Base-by-base conservation (phyloP, 352 stramenopile species). In the Phytophthora hibernalis region DNA sequence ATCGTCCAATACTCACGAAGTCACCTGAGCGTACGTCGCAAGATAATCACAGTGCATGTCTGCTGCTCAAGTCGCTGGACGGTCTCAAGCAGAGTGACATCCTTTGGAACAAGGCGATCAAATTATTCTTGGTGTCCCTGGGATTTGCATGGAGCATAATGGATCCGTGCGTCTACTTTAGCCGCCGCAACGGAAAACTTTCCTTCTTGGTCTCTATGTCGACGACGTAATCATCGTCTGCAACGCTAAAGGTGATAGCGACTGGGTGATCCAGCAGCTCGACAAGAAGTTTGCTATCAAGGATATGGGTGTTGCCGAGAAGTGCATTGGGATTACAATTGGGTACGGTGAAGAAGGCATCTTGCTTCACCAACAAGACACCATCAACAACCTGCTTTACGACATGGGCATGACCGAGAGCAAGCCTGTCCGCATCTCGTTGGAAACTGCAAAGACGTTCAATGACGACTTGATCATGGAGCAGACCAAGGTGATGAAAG, bases 221-320 rank as follows among this genome's bases (percentile, higher is more conserved):
- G 45, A 65, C 24, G 56, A 65, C 26, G 26, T 56, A 1, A 18
- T 57, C 18, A 13, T 52, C 10, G 33, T 52, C 4, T 42, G 33
- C 13, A 7, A 65, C 35, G n/a, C 26, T 8, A 11, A 57, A 8
- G 18, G 9, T 10, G 35, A 45, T 15, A 35, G 33, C 9, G 47
- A 56, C 8, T 57, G 35, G 45, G 21, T 54, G 6, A 64, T 55
- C 31, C 20, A 18, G 11, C 33, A 50, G 16, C 13, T 52, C 15
- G 16, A 8, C 5, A n/a, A 22, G 22, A 28, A 18, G 12, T 58
- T 65, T 10, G 38, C 38, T 30, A 65, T 65, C 26, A 65, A 53
- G 20, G 38, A 58, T 5, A 21, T 59, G 28, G 47, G 47, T 1
- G 35, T 45, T 2, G 38, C 0, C 45, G 53, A 44, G 5, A n/a